Evolutionary conservation across 1,284 basidiomycete genomes (phyloP), one percentile per base, ranked within the genome.

Genomic region (Pyrrhoderma noxium): DNA sequence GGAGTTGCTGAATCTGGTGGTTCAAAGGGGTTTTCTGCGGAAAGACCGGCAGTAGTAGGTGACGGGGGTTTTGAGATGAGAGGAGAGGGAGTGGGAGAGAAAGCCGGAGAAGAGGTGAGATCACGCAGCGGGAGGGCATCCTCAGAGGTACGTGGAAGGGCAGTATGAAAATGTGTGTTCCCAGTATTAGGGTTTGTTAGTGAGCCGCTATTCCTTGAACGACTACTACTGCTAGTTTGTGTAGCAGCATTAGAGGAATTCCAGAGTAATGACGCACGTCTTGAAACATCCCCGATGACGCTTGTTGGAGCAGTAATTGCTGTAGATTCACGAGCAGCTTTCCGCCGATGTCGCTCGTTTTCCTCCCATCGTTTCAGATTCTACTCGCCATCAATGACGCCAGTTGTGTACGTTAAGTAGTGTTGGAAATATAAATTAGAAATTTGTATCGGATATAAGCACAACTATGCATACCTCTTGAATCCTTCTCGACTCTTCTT

Each of bases 281-380:
- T 72, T 11, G 77, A 73, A 49, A 83, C 73, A 53, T 75, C 74
- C 8, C 70, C 67, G 34, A 83, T 64, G 21, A 85, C 60, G 5
- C 82, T 80, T 1, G 73, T 64, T 0, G 70, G 53, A 8, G 62
- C 54, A 3, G 58, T 57, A 5, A 40, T 22, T 3, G 55, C 38
- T 35, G 58, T 52, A 0, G 80, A 79, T 49, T 76, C 79, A 45
- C 84, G 75, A 3, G 72, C 76, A n/a, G 71, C 69, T 64, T 77
- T 83, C 65, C 84, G 76, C 55, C 83, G 74, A 59, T 79, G 77
- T 31, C 82, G 75, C 62, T 89, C 86, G 34, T 76, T 76, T 41
- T 77, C 65, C 57, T 89, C 86, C 87, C 85, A 89, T 38, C 75
- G 75, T 54, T 74, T 73, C 18, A 89, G 70, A 55, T 79, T 89